Conservation (phyloP, 768 basidiomycete species). For the Suillus paluster region DNA sequence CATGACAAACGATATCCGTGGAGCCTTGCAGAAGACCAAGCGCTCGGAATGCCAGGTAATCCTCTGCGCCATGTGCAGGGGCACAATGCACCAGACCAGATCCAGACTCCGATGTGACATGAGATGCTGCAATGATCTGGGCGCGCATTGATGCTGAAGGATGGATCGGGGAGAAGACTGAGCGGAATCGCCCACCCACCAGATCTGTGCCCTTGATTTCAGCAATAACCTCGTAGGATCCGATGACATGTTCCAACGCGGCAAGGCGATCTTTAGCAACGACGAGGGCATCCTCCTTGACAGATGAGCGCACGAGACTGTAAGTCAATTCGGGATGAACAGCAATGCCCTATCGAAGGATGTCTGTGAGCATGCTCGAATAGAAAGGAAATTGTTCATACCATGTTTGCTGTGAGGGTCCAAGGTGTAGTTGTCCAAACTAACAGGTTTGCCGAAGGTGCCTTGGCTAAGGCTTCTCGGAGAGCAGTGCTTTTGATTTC, state of each 20-base stretch:
- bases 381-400: slow-evolving; percentile 36
- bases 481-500: slow-evolving; percentile 25
- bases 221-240: slow-evolving; percentile 20
- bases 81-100: slow-evolving; percentile 96
- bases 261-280: slow-evolving; percentile 57
- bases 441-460: slow-evolving; percentile 53
- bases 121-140: slow-evolving; percentile 66
- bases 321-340: slow-evolving; percentile 79
- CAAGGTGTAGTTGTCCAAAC: slow-evolving; percentile 99
- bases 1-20: slow-evolving; percentile 73
- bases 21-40: slow-evolving; percentile 49
- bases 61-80: slow-evolving; percentile 92
- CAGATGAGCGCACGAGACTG: slow-evolving; percentile 45
- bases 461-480: slow-evolving; percentile 36
- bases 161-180: slow-evolving; percentile 55
- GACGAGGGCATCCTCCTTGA: slow-evolving; percentile 41
- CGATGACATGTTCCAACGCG: slow-evolving; percentile 31
- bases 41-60: slow-evolving; percentile 78
- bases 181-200: slow-evolving; percentile 60
- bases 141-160: slow-evolving; percentile 20
- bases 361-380: not conserved
- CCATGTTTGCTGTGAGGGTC: slow-evolving; percentile 97
- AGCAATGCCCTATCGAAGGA: slow-evolving; percentile 74
- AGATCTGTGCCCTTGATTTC: slow-evolving; percentile 48
- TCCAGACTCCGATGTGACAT: slow-evolving; percentile 88